Evolutionary conservation across 2,329 filamentous ascomycete genomes (phyloP).

Genomic region (Ophiocordyceps australis): DNA sequence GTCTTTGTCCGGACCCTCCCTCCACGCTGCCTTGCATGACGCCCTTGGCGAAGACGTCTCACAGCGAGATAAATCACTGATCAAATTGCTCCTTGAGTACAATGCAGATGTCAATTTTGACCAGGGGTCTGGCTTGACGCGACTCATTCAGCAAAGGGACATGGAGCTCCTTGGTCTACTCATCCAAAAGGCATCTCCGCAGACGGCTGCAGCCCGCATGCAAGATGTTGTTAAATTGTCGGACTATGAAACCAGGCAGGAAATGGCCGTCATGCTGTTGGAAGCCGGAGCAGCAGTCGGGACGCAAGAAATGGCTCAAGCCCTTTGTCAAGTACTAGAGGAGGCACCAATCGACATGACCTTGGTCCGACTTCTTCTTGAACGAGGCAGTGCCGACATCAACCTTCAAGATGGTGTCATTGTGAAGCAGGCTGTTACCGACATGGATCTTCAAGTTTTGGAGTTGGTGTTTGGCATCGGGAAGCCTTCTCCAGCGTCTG

Average conservation of each 20-base stretch:
- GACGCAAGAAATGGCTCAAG: conserved; percentile 20
- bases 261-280: conserved; percentile 28
- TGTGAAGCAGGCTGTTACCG: conserved; percentile 19
- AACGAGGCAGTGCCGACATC: conserved; percentile 32
- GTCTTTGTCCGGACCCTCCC: conserved; percentile 24
- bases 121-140: conserved; percentile 26
- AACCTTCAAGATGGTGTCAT: conserved; percentile 27
- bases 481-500: conserved; percentile 21
- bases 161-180: conserved; percentile 23
- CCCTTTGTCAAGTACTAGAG: conserved; percentile 22
- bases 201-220: conserved; percentile 28
- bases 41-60: conserved; percentile 29
- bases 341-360: conserved; percentile 29
- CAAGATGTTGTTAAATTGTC: conserved; percentile 25
- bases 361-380: conserved; percentile 27
- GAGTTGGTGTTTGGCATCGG: conserved; percentile 27
- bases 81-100: conserved; percentile 30
- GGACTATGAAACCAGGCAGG: conserved; percentile 21
- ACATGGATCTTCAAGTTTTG: conserved; percentile 27
- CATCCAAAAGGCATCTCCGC: conserved; percentile 24
- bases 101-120: conserved; percentile 36
- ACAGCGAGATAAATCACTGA: conserved; percentile 28
- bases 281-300: conserved; percentile 23
- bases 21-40: conserved; percentile 31
- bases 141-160: conserved; percentile 29